Base-by-base conservation (phyloP, 768 basidiomycete genomes). In the Piloderma croceum region DNA sequence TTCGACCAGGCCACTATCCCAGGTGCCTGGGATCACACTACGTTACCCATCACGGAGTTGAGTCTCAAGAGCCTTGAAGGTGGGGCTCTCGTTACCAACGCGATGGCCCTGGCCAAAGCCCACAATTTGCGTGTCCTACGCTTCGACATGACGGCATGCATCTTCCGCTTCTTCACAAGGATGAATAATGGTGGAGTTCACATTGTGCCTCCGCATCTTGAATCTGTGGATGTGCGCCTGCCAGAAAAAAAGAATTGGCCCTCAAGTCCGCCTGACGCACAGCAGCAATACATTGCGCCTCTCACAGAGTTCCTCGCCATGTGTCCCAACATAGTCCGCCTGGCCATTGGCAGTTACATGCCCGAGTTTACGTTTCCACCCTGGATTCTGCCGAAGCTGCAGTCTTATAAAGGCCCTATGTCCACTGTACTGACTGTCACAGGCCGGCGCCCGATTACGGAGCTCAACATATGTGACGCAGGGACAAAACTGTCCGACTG, bases 11-110 rank as follows among this genome's bases (percentile, higher is more conserved):
- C 35, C 7, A 31, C 46, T 9, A 35, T 22, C 24, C n/a, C 44
- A 4, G 48, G 49, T 18, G 34, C 39, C 9, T 45, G 49, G 22
- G 47, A 54, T 38, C 54, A 57, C 33, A 48, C 58, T n/a, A 48
- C 51, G 15, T 61, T 73, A 12, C 69, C 70, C 10, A 64, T 74
- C 43, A 70, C 61, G 1, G 60, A 68, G 17, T 64, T 74, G 21
- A 64, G 62, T 13, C 51, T 74, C 36, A 29, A 62, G 38, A 63
- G 63, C 41, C 47, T 67, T 7, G 63, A 63, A 36, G 61, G 61
- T 25, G 56, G 56, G 3, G 17, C 44, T 6, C 51, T 38, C 31
- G 41, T 42, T 34, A 39, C 47, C 6, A 45, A 57, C 38, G 43
- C 52, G 5, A 47, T 65, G 31, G 43, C 49, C 19, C 64, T 73